A percentile compares a stretch with the other conserved stretches of the same genome.
These are phyloP conservation scores for Scleromitrula shiraiana DNA, from an alignment of 2,329 filamentous ascomycete species.

Conservation along the genomic window DNA sequence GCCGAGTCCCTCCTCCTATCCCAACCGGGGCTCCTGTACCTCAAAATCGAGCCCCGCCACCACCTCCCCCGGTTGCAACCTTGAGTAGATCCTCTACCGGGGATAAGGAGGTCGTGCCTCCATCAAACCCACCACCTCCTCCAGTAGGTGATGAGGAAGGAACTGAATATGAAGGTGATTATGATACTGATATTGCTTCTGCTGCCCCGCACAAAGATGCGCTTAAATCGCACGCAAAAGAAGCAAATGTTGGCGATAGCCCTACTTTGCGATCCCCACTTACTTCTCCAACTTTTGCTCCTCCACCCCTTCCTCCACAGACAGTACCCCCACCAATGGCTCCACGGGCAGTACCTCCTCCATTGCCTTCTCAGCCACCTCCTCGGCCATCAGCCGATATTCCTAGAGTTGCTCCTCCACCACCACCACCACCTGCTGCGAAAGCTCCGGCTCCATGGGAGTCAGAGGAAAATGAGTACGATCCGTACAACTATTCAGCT, in stretches of 20 bases:
- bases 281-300: slow-evolving; percentile 35
- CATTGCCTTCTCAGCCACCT: slow-evolving; percentile 50
- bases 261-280: slow-evolving; percentile 42
- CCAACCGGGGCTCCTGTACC: slow-evolving; percentile 44
- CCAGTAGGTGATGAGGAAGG: slow-evolving; percentile 68
- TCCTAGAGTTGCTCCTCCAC: slow-evolving; percentile 57
- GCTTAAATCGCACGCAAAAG: slow-evolving; percentile 70
- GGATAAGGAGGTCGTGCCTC: slow-evolving; percentile 41
- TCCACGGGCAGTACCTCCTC: slow-evolving; percentile 55
- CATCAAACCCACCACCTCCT: slow-evolving; percentile 37
- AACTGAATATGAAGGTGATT: slow-evolving; percentile 94
- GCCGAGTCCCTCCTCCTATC: slow-evolving; percentile 53
- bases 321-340: slow-evolving; percentile 46
- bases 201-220: slow-evolving; percentile 91
- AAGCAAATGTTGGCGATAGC: slow-evolving; percentile 66
- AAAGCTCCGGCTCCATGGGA: slow-evolving; percentile 37
- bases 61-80: slow-evolving; percentile 51
- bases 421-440: slow-evolving; percentile 38
- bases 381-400: slow-evolving; percentile 59
- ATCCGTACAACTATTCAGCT: slow-evolving; percentile 50
- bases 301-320: slow-evolving; percentile 44
- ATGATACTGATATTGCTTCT: slow-evolving; percentile 95
- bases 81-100: slow-evolving; percentile 52
- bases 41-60: slow-evolving; percentile 57
- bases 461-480: slow-evolving; percentile 64